Evolutionary conservation across 192 early-diverging fungal species (phyloP), one percentile per base, ranked within the genome.

Genomic region (Funneliformis mosseae): DNA sequence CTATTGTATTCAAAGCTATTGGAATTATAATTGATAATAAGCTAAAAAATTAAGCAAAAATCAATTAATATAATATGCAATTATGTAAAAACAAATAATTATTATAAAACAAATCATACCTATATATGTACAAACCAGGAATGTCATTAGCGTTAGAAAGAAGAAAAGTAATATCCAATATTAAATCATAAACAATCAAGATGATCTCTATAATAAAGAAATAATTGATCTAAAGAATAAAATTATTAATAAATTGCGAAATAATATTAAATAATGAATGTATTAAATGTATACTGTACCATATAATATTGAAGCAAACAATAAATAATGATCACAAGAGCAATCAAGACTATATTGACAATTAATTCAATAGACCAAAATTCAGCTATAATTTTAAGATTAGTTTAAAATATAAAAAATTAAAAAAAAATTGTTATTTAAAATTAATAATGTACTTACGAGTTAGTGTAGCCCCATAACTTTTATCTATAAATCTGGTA

Each of bases 51-150:
- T n/a, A 3, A 43, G 1, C 8, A 42, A 41, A 39, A 3, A 71
- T 14, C 11, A 7, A 39, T 28, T 1, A 71, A 41, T 3, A 9
- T 39, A 8, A 71, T 28, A 10, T 16, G 10, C 28, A 33, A 39
- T 43, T 72, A 72, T 39, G 39, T 72, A 10, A 38, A 38, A 23
- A 72, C 38, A 72, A 43, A 45, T n/a, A n/a, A n/a, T n/a, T n/a
- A n/a, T n/a, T n/a, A n/a, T n/a, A n/a, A n/a, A n/a, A n/a, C n/a
- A n/a, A n/a, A n/a, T n/a, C n/a, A n/a, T n/a, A n/a, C n/a, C n/a
- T n/a, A n/a, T n/a, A n/a, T n/a, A n/a, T n/a, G n/a, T n/a, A n/a
- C 18, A 72, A 23, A n/a, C 18, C 4, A 16, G 42, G 70, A 7
- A 42, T 8, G 6, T 72, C 42, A 1, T 45, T 72, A 21, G 38